Conservation (phyloP, 139 green algal genomes). For the Auxenochlorella pyrenoidosa region DNA sequence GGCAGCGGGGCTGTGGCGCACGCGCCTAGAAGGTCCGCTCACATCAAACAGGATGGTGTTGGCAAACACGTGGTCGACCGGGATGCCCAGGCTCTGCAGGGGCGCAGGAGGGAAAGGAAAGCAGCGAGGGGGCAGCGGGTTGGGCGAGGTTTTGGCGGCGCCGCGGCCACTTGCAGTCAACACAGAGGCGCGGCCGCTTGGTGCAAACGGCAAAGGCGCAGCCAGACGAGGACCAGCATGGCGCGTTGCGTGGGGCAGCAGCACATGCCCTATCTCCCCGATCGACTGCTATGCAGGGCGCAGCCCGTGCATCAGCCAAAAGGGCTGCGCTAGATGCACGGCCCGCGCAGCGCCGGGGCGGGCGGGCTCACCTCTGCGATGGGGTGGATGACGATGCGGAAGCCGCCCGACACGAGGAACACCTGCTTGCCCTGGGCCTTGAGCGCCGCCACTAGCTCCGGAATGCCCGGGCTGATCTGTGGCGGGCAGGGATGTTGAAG, state of each 20-base stretch:
- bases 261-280: too few species aligned
- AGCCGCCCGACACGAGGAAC: constrained; percentile 97
- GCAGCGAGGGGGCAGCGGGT: background rate
- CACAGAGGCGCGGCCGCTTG: too few species aligned
- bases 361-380: constrained; percentile 73
- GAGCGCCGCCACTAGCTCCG: constrained; percentile 83
- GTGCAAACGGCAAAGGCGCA: too few species aligned
- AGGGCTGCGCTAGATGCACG: too few species aligned
- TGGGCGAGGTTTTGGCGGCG: too few species aligned
- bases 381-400: constrained; percentile 94
- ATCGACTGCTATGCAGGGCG: too few species aligned
- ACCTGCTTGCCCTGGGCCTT: constrained; percentile 74
- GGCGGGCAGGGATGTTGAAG: background rate
- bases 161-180: too few species aligned
- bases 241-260: too few species aligned
- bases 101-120: background rate
- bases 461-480: constrained; percentile 82
- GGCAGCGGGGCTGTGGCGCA: background rate
- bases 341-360: background rate
- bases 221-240: too few species aligned
- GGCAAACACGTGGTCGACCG: constrained; percentile 87
- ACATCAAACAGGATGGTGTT: constrained; percentile 94
- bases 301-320: too few species aligned
- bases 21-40: too few species aligned
- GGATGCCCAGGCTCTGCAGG: constrained; percentile 78